Base-by-base conservation (phyloP, 2,329 filamentous ascomycete species). In the Pseudogymnoascus sp. region DNA sequence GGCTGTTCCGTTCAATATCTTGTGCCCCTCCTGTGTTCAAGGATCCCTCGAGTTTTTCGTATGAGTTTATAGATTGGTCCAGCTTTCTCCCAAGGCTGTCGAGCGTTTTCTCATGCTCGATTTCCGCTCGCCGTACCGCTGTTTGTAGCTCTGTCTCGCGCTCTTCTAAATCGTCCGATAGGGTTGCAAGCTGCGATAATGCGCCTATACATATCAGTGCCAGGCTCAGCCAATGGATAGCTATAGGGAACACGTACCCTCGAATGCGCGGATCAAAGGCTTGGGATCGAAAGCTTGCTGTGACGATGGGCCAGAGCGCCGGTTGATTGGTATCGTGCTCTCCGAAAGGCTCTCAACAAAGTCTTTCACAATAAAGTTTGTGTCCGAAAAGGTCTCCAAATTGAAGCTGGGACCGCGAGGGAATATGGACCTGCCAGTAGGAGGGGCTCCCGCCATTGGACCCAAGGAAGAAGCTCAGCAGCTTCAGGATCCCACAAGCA, bases 341-440 rank as follows among this genome's bases (percentile, higher is more conserved):
- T 97, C 92, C 57, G 92, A 94, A 61, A 99, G 84, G 58, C 86
- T 84, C 72, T 99, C 95, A 67, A 99, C 86, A 71, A 99, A 99
- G 76, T 99, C 94, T 70, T 95, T 91, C 65, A 97, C 92, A 64
- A 97, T 96, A 70, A 97, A 99, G 75, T 97, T 94, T 68, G 89
- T 89, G 71, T 80, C 89, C 61, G 89, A 89, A 74, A 92, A 90
- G 75, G 92, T 91, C 45, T 96, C 90, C 63, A 97, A 80, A 8
- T 85, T 90, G 76, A 96, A 96, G 72, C 81, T 87, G 62, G 90
- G 89, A 37, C 86, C 89, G 72, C 84, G 84, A 61, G 88, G 86
- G 71, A 89, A 92, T 70, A 92, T 80, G 65, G 84, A 66, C 62
- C 68, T 67, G 38, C 60, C 60, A 61, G 23, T 19, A 57, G 33